Conservation (phyloP, 1,284 basidiomycete genomes). For the Xerocomus amazonicus region DNA sequence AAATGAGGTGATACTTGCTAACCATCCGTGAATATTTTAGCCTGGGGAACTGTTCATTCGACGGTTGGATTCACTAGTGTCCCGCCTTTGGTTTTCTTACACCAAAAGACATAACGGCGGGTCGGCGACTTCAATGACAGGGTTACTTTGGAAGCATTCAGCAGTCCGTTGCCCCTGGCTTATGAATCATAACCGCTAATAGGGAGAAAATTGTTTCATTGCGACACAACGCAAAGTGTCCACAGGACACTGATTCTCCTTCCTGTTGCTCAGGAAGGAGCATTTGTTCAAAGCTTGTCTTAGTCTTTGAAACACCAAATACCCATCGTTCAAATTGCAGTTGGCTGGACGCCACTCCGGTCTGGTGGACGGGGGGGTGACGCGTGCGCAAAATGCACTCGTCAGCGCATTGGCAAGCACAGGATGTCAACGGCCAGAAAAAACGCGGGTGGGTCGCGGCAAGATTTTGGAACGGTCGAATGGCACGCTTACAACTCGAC, state of each 20-base stretch:
- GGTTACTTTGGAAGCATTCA: no score
- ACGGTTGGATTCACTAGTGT: constrained; percentile 49
- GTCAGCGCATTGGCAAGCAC: constrained; percentile 52
- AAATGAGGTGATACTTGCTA: no score
- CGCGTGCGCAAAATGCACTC: constrained; percentile 46
- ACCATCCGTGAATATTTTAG: no score
- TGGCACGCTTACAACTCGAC: constrained; percentile 13
- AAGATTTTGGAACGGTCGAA: background rate
- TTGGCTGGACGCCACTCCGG: constrained; percentile 48
- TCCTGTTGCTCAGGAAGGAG: no score
- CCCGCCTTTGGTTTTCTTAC: no score
- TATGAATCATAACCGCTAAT: constrained; percentile 40
- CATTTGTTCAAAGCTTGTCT: no score
- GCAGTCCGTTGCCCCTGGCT: no score
- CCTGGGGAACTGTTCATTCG: constrained; percentile 53
- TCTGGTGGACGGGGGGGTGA: constrained; percentile 35
- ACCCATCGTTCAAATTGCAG: constrained; percentile 53
- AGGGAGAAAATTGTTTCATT: constrained; percentile 47
- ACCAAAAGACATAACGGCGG: no score
- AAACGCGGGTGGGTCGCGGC: constrained; percentile 5
- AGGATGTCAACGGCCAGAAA: constrained; percentile 41
- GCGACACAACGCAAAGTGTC: constrained; percentile 60
- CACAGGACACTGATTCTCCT: constrained; percentile 33
- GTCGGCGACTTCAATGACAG: no score
- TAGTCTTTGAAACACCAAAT: background rate